phyloP scores from a whole-genome alignment of 495 filamentous ascomycete genomes.

The Trichoderma virens region DNA sequence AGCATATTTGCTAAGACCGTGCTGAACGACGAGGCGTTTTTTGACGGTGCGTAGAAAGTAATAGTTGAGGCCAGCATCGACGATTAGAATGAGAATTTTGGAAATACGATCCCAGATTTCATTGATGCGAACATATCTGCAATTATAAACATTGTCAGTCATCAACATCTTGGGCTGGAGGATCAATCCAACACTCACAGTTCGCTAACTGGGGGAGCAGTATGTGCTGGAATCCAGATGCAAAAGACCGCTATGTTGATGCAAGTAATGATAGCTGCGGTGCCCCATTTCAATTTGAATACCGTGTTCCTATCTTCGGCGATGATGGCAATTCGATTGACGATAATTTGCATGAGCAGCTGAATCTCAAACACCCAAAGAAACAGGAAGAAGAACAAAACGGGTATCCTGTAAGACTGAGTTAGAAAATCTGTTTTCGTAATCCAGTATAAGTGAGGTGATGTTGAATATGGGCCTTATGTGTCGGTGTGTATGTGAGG shows the following conservation, averaged over 20 bases:
- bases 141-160: background rate
- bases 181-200: background rate
- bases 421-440: background rate
- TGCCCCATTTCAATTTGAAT: conserved; percentile 31
- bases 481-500: background rate
- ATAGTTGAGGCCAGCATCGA: conserved; percentile 37
- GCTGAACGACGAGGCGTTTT: background rate
- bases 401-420: conserved; percentile 13
- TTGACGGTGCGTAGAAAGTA: conserved; percentile 35
- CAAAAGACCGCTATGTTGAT: conserved; percentile 40
- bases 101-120: conserved; percentile 36
- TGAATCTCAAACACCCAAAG: conserved; percentile 35
- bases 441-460: background rate
- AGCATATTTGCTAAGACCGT: conserved; percentile 38
- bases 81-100: conserved; percentile 35
- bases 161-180: background rate
- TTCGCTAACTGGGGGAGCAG: conserved; percentile 21
- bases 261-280: conserved; percentile 30
- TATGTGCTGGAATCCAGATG: conserved; percentile 42
- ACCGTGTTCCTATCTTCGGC: conserved; percentile 21
- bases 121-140: conserved; percentile 33
- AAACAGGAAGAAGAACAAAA: conserved; percentile 23
- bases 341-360: conserved; percentile 40
- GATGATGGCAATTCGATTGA: conserved; percentile 40
- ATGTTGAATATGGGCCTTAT: background rate